Conservation (phyloP, 257 asterid genomes). For the Rubia yunnanensis region DNA sequence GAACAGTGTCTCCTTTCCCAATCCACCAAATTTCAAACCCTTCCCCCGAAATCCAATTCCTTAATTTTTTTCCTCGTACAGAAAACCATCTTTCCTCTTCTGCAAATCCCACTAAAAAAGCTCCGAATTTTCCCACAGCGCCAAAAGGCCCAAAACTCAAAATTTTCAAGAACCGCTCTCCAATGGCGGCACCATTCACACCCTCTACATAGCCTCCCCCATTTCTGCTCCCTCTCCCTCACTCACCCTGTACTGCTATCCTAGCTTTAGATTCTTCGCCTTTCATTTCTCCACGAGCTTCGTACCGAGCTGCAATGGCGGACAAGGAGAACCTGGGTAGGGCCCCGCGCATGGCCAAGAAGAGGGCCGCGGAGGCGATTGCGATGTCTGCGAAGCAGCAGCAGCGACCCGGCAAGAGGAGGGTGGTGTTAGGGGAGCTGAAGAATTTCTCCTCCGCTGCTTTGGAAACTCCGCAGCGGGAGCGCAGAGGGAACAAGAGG, state of each 20-base stretch:
- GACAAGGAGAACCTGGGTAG: conserved; percentile 52
- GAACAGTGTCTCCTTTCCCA: conserved; percentile 3
- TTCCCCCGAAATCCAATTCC: not conserved
- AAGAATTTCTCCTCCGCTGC: conserved; percentile 29
- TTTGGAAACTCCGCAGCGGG: conserved; percentile 3
- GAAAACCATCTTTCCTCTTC: not conserved
- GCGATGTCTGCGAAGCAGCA: conserved; percentile 18
- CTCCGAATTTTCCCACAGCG: not conserved
- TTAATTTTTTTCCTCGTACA: not conserved
- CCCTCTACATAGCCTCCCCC: conserved; percentile 11
- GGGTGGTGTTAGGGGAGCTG: conserved; percentile 81
- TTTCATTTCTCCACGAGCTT: not conserved
- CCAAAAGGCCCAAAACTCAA: conserved; percentile 25
- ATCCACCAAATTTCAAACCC: conserved; percentile 15
- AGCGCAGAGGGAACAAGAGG: not conserved
- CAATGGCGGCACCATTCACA: conserved; percentile 24
- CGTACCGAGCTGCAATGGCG: conserved; percentile 36
- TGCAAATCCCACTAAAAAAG: not conserved
- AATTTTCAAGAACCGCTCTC: conserved; percentile 15
- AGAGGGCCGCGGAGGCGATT: conserved; percentile 51
- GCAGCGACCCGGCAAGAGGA: conserved; percentile 34
- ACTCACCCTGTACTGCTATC: not conserved
- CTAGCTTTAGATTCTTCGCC: no score
- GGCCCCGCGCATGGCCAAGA: conserved; percentile 75
- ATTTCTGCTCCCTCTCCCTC: not conserved